Conservation (phyloP, 2,329 filamentous ascomycete species). For the Pseudocercospora cruenta region DNA sequence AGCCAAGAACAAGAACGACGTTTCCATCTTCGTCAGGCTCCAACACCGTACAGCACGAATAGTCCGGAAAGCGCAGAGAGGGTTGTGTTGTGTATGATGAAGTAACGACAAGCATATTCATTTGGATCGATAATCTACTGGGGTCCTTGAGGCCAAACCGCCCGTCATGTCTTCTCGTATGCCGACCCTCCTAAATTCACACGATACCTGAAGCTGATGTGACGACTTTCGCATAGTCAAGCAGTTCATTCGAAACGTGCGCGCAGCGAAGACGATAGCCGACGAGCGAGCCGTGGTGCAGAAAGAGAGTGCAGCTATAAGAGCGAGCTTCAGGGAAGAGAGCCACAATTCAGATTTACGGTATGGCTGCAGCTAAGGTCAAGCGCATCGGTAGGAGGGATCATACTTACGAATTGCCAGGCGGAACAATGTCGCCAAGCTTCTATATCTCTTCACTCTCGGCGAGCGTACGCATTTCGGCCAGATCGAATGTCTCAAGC, state of each 20-base stretch:
- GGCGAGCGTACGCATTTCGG: constrained; percentile 98
- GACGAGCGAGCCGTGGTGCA: constrained; percentile 98
- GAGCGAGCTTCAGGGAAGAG: constrained; percentile 97
- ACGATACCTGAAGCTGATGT: constrained; percentile 7
- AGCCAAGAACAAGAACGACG: constrained; percentile 3
- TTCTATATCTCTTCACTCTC: constrained; percentile 96
- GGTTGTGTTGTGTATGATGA: background rate
- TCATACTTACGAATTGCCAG: constrained; percentile 51
- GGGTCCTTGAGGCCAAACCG: constrained; percentile 26
- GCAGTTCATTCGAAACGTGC: constrained; percentile 99
- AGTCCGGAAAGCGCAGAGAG: background rate
- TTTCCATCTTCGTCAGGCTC: constrained; percentile 1
- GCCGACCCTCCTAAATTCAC: constrained; percentile 4
- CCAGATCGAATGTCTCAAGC: constrained; percentile 98
- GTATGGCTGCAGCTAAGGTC: constrained; percentile 56
- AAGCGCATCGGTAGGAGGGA: constrained; percentile 9
- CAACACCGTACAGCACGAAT: background rate
- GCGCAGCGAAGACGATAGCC: constrained; percentile 97
- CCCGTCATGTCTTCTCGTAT: constrained; percentile 27
- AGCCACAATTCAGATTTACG: constrained; percentile 88
- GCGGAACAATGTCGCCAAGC: constrained; percentile 97
- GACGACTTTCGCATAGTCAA: constrained; percentile 67
- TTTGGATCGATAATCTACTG: constrained; percentile 7
- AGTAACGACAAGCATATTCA: constrained; percentile 1
- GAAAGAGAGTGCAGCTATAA: constrained; percentile 96